phyloP scores from a whole-genome alignment of 2,329 filamentous ascomycete species.

The Stagonosporopsis vannaccii region DNA sequence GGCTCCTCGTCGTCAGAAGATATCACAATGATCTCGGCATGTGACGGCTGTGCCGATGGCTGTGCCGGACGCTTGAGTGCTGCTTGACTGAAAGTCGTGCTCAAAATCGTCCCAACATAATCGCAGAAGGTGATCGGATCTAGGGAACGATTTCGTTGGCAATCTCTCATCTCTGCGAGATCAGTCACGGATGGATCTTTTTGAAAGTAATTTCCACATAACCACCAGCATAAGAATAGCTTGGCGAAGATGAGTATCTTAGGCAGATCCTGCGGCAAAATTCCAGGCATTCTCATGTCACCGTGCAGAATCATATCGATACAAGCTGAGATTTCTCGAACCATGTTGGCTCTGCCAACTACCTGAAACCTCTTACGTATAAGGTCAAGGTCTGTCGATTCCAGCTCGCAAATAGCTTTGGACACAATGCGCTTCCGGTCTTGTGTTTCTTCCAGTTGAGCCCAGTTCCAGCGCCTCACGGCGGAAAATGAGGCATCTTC shows the following conservation, averaged over 20 bases:
- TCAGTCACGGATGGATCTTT: slow-evolving; percentile 12
- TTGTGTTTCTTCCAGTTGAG: slow-evolving; percentile 43
- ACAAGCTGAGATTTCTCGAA: slow-evolving; percentile 35
- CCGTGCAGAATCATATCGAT: slow-evolving; percentile 31
- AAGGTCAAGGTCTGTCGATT: slow-evolving; percentile 24
- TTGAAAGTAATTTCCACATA: slow-evolving; percentile 31
- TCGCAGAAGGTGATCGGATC: slow-evolving; percentile 35
- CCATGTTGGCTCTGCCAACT: slow-evolving; percentile 28
- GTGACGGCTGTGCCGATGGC: slow-evolving; percentile 34
- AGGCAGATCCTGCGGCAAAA: slow-evolving; percentile 32
- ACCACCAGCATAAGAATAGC: slow-evolving; percentile 48
- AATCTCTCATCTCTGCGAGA: slow-evolving; percentile 27
- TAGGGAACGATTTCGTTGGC: slow-evolving; percentile 17
- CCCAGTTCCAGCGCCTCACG: slow-evolving; percentile 44
- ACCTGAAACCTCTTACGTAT: slow-evolving; percentile 30
- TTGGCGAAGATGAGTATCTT: slow-evolving; percentile 37
- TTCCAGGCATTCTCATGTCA: slow-evolving; percentile 33
- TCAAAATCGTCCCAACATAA: slow-evolving; percentile 33
- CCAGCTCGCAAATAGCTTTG: slow-evolving; percentile 50
- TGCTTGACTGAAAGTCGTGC: slow-evolving; percentile 34
- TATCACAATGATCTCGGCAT: slow-evolving; percentile 39
- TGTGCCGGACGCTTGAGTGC: slow-evolving; percentile 28
- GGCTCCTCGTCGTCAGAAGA: slow-evolving; percentile 39
- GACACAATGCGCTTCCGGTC: slow-evolving; percentile 57
- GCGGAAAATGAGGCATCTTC: slow-evolving; percentile 37